Evolutionary conservation across 352 stramenopile species (phyloP), one percentile per base, ranked within the genome.

Genomic region (Pythium periplocum): DNA sequence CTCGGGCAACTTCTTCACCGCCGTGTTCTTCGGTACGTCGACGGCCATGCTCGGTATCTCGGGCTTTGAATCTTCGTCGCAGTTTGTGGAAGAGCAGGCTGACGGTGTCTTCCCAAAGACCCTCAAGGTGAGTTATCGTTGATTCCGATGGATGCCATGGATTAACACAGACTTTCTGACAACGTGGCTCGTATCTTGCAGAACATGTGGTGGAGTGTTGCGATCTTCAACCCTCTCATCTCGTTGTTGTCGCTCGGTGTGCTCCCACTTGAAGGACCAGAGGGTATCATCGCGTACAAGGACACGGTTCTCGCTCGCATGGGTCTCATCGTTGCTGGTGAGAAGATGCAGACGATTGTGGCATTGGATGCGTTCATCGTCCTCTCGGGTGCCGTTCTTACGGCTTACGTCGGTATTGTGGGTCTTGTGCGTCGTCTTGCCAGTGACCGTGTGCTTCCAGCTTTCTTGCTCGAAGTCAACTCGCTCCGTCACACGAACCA

Each of bases 41-140:
- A 90, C 83, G 4, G 92, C 92, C n/a, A 97, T 98, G 87, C 84
- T 98, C 10, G 93, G 93, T 46, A 96, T 98, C 62, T 97, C 85
- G 12, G 93, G 93, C 26, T 98, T 98, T 53, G 93, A 98, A 67
- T 96, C 86, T 4, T 96, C 85, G 42, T 96, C 89, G 30, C 91
- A 98, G 68, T 98, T 98, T 71, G 89, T 98, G 12, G 86, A 98
- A 67, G 90, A 97, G 59, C 90, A 98, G 59, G 88, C 81, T n/a
- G 74, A 93, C n/a, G 91, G 92, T 11, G 92, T 98, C 10, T 98
- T 98, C 67, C 82, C 85, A 7, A 96, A 97, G 70, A 98, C 91
- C 17, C 70, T 98, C n/a, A 70, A 74, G 54, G 73, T 87, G 75
- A 38, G 64, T 71, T 49, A 10, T 3, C 35, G 43, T 48, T n/a